Evolutionary conservation across 2,329 filamentous ascomycete species (phyloP), one percentile per base, ranked within the genome.

Genomic region (Epichloe glyceriae): DNA sequence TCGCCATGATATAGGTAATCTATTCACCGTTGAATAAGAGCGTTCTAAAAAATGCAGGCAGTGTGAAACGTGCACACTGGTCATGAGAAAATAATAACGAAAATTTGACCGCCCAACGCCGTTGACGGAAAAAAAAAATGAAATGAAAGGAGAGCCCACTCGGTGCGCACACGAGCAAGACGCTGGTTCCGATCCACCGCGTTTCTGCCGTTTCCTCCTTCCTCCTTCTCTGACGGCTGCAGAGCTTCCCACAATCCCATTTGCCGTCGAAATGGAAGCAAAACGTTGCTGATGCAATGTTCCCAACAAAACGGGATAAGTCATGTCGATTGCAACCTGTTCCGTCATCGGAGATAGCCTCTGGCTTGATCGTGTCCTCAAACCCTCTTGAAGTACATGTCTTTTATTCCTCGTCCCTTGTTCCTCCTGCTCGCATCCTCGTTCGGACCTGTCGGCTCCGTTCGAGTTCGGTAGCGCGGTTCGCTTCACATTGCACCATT

Each of bases 71-170:
- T 42, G 40, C 50, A 38, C 30, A 33, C 45, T 39, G 41, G 22
- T 15, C 33, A 30, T 30, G 30, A 30, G 14, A 43, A 40, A 37
- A 26, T 17, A 12, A 40, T 14, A 19, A 33, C 33, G 8, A 22
- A 34, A 17, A 20, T 17, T 30, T 37, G 50, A 40, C 50, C 46
- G 46, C 46, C 50, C 34, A 46, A 48, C 41, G 40, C 42, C 46
- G 42, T 15, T 22, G 10, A 38, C 26, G 4, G 12, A 33, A 26
- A 26, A 26, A 26, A 26, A 26, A 26, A 34, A 33, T 15, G 14
- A 3, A 34, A 45, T 17, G 4, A 4, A 47, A 33, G 26, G 46
- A 34, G 35, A 45, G 10, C 46, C 46, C 19, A 35, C 26, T 20
- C 7, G 15, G 44, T 42, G 35, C 20, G n/a, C 30, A 49, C 8